A percentile compares a stretch with the other conserved stretches of the same genome.
phyloP scores from a whole-genome alignment of 371 early-diverging fungal genomes.

The Mucor lusitanicus region DNA sequence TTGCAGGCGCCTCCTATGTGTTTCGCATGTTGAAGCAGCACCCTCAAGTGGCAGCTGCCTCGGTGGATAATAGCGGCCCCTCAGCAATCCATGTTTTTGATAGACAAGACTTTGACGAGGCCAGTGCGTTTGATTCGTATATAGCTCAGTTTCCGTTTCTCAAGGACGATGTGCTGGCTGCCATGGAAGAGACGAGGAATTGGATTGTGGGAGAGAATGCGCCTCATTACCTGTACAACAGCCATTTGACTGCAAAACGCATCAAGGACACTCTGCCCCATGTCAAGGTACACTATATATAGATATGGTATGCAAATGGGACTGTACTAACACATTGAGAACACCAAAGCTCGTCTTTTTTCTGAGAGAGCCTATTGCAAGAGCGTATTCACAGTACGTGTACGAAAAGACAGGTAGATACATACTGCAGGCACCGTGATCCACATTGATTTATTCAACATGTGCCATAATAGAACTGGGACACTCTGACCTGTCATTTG shows the following conservation, averaged over 20 bases:
- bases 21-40: constrained; percentile 51
- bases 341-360: constrained; percentile 48
- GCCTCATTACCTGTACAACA: constrained; percentile 43
- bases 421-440: background rate
- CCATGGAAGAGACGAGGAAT: constrained; percentile 12
- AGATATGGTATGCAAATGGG: too few species aligned
- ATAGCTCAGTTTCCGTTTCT: constrained; percentile 38
- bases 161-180: constrained; percentile 13
- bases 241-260: constrained; percentile 38
- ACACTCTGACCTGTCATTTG: constrained; percentile 28
- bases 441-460: background rate
- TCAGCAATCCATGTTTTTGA: constrained; percentile 1
- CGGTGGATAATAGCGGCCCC: constrained; percentile 18
- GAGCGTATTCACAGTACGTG: constrained; percentile 57
- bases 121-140: constrained; percentile 41
- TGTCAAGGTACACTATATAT: constrained; percentile 26
- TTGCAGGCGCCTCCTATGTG: constrained; percentile 46
- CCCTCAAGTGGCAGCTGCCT: constrained; percentile 49
- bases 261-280: constrained; percentile 41
- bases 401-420: constrained; percentile 33
- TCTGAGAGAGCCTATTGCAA: constrained; percentile 56
- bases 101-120: constrained; percentile 23
- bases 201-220: constrained; percentile 45
- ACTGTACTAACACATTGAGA: background rate
- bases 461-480: background rate